Evolutionary conservation across 495 filamentous ascomycete genomes (phyloP), one percentile per base, ranked within the genome.

Genomic region (Penicillium daleae): DNA sequence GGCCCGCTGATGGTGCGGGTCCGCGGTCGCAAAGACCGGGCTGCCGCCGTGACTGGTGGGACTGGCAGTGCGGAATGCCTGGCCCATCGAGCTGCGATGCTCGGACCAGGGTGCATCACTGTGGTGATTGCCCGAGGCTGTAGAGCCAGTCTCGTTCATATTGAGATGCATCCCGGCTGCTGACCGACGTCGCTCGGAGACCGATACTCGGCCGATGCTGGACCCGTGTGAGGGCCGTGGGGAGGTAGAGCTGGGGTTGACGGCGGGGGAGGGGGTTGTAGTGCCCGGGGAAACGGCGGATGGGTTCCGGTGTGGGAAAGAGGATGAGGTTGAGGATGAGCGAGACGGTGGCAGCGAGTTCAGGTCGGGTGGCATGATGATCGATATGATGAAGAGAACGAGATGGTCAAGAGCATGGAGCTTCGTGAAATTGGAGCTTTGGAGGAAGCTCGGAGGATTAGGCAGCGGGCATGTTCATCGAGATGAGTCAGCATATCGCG

Each of bases 331-430:
- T 24, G 80, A 83, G 50, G 74, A 79, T n/a, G 81, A 82, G 54
- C 68, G 85, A 50, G 88, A 89, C 15, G 86, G 82, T 54, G 89
- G 88, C 35, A 92, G 83, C 35, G 89, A 91, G 71, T 93, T 92
- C 62, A 92, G 78, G 77, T 92, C 89, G 33, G 90, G 90, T 58
- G 82, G 79, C 86, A 90, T 89, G 56, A 56, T 67, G 49, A 46
- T 12, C 5, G 8, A 5, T 19, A 52, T 3, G 22, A 8, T 29
- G 40, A n/a, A 44, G 21, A 15, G 19, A 15, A 15, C 17, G 19
- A 2, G 26, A 44, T 51, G 50, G 17, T 55, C 44, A 21, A 31
- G 15, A 22, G 12, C 21, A n/a, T n/a, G n/a, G 21, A 64, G 61
- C 63, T 63, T 56, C 37, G 22, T 9, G 53, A 52, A 44, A 37